Evolutionary conservation across 2,329 filamentous ascomycete genomes (phyloP).

Genomic region (Claviceps sp.): DNA sequence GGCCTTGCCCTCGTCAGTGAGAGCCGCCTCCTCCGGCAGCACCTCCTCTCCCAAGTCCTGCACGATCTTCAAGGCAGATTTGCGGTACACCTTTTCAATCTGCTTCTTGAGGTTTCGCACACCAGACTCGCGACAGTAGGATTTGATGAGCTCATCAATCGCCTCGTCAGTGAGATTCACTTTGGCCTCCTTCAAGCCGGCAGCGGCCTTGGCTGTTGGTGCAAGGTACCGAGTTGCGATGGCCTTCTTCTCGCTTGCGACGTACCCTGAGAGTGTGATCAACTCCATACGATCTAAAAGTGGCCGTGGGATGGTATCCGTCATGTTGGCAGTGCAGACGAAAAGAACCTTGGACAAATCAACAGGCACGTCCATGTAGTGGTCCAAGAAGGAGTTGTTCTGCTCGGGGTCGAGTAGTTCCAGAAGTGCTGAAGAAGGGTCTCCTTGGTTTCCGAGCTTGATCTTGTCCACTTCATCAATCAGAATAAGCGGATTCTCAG

Average conservation of each 20-base stretch:
- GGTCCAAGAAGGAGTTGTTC: constrained; percentile 92
- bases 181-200: constrained; percentile 78
- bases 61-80: constrained; percentile 93
- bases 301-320: constrained; percentile 89
- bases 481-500: constrained; percentile 89
- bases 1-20: constrained; percentile 76
- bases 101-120: constrained; percentile 98
- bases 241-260: constrained; percentile 96
- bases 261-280: constrained; percentile 90
- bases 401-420: constrained; percentile 94
- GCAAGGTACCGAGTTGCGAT: constrained; percentile 90
- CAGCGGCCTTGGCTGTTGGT: constrained; percentile 86
- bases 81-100: constrained; percentile 97
- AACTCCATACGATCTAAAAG: constrained; percentile 95
- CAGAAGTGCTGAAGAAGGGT: constrained; percentile 85
- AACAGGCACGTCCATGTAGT: constrained; percentile 97
- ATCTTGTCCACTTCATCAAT: constrained; percentile 99
- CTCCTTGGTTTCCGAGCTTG: constrained; percentile 87
- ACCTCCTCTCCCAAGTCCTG: constrained; percentile 81
- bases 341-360: constrained; percentile 96
- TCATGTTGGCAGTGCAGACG: constrained; percentile 98
- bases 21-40: constrained; percentile 64
- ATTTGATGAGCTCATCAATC: constrained; percentile 95
- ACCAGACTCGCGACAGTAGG: constrained; percentile 92
- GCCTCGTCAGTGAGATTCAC: constrained; percentile 78